Evolutionary conservation across 2,329 filamentous ascomycete species (phyloP).

Genomic region (Teratosphaeriaceae sp.): DNA sequence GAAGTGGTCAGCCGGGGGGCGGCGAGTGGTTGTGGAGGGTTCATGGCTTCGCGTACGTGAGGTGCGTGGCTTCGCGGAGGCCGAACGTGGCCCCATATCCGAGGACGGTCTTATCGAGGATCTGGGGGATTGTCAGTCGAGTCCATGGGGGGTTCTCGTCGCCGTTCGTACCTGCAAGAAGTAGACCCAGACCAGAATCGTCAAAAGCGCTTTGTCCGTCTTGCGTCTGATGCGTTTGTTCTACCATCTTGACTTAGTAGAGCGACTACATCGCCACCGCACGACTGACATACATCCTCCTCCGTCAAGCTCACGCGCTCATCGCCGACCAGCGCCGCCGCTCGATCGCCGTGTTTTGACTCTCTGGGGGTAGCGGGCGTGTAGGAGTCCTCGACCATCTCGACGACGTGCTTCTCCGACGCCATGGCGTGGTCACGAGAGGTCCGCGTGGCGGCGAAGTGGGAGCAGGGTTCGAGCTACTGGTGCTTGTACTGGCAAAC

Average conservation of each 20-base stretch:
- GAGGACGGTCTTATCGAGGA: constrained; percentile 49
- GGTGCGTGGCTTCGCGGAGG: constrained; percentile 36
- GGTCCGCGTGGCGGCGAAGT: too few relatives aligned
- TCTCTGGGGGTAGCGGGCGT: neutral
- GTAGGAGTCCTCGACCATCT: neutral
- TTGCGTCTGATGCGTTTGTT: constrained; percentile 53
- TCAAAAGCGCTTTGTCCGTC: constrained; percentile 54
- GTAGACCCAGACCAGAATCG: constrained; percentile 52
- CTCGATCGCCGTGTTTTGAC: constrained; percentile 18
- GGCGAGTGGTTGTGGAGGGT: too few relatives aligned
- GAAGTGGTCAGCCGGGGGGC: too few relatives aligned
- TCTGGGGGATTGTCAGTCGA: constrained; percentile 7
- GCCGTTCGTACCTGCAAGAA: constrained; percentile 44
- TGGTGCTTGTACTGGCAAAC: too few relatives aligned
- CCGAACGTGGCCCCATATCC: constrained; percentile 44
- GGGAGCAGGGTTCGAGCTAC: too few relatives aligned
- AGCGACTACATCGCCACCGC: constrained; percentile 1
- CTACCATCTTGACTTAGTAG: too few relatives aligned
- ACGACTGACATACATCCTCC: constrained; percentile 23
- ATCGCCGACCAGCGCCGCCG: constrained; percentile 15
- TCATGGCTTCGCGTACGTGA: too few relatives aligned
- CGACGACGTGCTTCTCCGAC: neutral
- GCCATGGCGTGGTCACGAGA: too few relatives aligned
- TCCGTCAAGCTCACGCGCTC: constrained; percentile 30
- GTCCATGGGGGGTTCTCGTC: neutral